Percentiles rank a stretch among this genome's conserved stretches.
Evolutionary conservation across 140 eudicot species (phyloP).

Genomic region (Stevia rebaudiana): DNA sequence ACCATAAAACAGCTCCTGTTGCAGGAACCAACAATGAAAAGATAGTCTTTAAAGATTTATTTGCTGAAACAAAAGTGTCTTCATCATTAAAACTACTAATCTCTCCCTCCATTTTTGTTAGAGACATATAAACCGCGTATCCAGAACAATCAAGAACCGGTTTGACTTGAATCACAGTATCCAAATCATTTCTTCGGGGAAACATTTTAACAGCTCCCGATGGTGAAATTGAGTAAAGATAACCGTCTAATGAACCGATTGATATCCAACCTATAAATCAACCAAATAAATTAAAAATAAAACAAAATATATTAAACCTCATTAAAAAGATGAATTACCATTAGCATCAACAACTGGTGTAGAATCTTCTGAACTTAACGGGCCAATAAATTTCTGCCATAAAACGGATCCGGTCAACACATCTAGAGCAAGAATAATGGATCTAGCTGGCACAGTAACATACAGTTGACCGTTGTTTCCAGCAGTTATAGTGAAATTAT

Average conservation of each 20-base stretch:
- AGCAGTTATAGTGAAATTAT: conserved; percentile 42
- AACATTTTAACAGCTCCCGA: conserved; percentile 54
- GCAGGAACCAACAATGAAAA: conserved; percentile 66
- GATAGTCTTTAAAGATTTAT: conserved; percentile 41
- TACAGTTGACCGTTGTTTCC: conserved; percentile 81
- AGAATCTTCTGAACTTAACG: conserved; percentile 49
- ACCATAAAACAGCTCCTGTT: conserved; percentile 66
- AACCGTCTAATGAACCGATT: conserved; percentile 88
- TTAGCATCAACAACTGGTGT: conserved; percentile 60
- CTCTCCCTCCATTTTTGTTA: conserved; percentile 61
- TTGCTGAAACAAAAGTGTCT: conserved; percentile 55
- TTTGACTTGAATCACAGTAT: conserved; percentile 54
- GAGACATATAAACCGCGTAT: conserved; percentile 65
- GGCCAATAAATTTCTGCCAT: conserved; percentile 76
- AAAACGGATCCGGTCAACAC: conserved; percentile 51
- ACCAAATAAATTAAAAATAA: not conserved
- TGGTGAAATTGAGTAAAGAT: conserved; percentile 78
- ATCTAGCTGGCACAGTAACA: conserved; percentile 47
- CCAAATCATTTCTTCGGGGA: conserved; percentile 27
- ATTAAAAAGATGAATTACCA: conserved; percentile 37
- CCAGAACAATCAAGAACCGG: conserved; percentile 91
- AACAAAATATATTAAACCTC: not conserved
- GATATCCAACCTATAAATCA: conserved; percentile 70
- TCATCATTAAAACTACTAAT: conserved; percentile 38
- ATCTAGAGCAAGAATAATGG: conserved; percentile 60